Base-by-base conservation (phyloP, 768 basidiomycete species). In the Imleria badia region DNA sequence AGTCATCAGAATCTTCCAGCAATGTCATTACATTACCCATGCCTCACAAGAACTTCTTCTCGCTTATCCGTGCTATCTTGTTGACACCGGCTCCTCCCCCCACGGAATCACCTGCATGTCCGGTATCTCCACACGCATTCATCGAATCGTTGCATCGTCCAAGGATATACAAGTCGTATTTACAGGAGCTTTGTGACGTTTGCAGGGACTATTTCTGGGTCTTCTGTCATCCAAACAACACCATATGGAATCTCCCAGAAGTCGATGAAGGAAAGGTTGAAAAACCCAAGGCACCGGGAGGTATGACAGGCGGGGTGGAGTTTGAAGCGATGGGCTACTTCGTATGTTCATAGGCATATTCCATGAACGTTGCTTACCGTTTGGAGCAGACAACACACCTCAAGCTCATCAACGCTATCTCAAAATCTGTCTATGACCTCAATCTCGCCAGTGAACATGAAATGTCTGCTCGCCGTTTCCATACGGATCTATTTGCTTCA, bases 231-330 rank as follows among this genome's bases (percentile, higher is more conserved):
- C 89, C 89, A 3, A 88, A 87, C 67, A 99, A 98, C 62, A 85
- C 86, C 0, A 85, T 98, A 47, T 98, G 96, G 96, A 77, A 85
- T 19, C 73, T 97, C 19, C 70, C 78, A 9, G 89, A 96, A 61
- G 87, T 91, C 3, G 92, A 98, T 66, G 88, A 93, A 66, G 81
- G 75, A 3, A 82, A 83, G 55, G 92, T 93, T 5, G 95, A 97
- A 72, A 89, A 86, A 65, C 94, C 94, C 14, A 80, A 89, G 52
- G 96, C 97, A 13, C 97, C 97, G 3, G 93, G 94, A 6, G 96
- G 97, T 15, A 98, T 98, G 86, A 98, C 97, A 0, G 97, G 96
- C 7, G 97, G 97, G 6, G 97, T 99, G 13, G 97, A 99, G 66
- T 95, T 87, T 66, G 97, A 99, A 73, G 96, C 96, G 5, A 96